phyloP scores from a whole-genome alignment of 306 rosid genomes.

The Astragalus membranaceus region DNA sequence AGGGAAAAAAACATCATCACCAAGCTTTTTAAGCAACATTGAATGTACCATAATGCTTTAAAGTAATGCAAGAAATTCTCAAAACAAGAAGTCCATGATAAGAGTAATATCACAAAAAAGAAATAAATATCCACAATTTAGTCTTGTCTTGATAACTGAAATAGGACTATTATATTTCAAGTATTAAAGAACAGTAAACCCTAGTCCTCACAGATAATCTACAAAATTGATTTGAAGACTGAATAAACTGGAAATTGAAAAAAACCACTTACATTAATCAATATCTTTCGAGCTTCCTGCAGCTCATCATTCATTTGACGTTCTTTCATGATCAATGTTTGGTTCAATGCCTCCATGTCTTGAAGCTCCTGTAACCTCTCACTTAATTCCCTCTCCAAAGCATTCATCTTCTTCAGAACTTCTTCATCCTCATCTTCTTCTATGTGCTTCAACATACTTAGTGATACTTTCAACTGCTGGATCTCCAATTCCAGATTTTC shows the following conservation, averaged over 20 bases:
- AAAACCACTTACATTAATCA: constrained; percentile 56
- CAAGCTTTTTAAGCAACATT: no score
- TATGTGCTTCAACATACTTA: constrained; percentile 68
- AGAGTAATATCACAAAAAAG: no score
- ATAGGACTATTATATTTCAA: no score
- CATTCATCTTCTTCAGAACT: constrained; percentile 56
- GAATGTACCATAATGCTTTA: no score
- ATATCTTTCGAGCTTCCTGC: constrained; percentile 74
- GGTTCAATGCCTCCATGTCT: constrained; percentile 53
- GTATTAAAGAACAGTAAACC: no score
- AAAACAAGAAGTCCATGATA: no score
- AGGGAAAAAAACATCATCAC: background rate
- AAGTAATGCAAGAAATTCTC: no score
- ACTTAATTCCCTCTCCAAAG: constrained; percentile 42
- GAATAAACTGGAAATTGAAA: background rate
- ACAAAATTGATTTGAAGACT: no score
- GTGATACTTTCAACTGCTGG: constrained; percentile 52
- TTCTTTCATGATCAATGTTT: constrained; percentile 52
- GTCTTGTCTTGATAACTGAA: no score
- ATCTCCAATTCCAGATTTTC: constrained; percentile 84
- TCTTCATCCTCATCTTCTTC: constrained; percentile 74
- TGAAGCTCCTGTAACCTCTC: constrained; percentile 64
- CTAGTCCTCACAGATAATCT: no score
- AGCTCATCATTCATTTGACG: constrained; percentile 72
- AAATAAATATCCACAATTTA: no score